A percentile compares a stretch with the other conserved stretches of the same genome.
Conservation (phyloP, 352 stramenopile species). For the Phytophthora citricola region DNA sequence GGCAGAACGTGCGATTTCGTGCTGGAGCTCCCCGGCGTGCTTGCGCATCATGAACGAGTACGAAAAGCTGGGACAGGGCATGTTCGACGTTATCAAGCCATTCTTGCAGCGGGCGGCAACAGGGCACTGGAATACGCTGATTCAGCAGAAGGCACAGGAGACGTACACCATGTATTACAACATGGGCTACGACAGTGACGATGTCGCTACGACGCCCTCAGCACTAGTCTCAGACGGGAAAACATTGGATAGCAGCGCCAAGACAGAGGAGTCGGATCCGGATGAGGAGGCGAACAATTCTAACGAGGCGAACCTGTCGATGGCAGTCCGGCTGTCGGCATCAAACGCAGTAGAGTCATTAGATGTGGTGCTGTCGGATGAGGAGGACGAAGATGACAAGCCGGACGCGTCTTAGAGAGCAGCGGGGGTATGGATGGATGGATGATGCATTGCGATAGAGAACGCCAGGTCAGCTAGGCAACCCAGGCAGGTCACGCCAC, state of each 20-base stretch:
- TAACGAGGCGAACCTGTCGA: constrained; percentile 39
- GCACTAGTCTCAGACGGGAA: constrained; percentile 43
- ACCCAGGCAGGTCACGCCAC: constrained; percentile 28
- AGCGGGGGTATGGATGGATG: constrained; percentile 25
- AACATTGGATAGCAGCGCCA: constrained; percentile 54
- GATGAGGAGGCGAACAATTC: constrained; percentile 50
- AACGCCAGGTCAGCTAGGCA: constrained; percentile 37
- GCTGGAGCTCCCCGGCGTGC: constrained; percentile 80
- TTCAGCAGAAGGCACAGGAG: constrained; percentile 86
- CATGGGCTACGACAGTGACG: constrained; percentile 88
- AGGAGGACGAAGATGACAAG: constrained; percentile 50
- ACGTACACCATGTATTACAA: constrained; percentile 92
- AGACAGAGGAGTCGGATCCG: constrained; percentile 64
- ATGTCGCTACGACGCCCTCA: constrained; percentile 41
- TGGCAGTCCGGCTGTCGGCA: constrained; percentile 40
- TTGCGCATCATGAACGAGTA: constrained; percentile 92
- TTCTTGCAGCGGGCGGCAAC: constrained; percentile 59
- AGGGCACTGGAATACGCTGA: constrained; percentile 84
- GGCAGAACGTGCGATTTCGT: constrained; percentile 83
- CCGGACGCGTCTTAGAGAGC: constrained; percentile 38
- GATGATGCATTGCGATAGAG: constrained; percentile 47
- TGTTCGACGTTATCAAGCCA: constrained; percentile 87
- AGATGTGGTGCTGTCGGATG: constrained; percentile 54
- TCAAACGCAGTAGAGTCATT: constrained; percentile 49
- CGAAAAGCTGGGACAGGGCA: constrained; percentile 83